These are phyloP conservation scores for Fragaria vesca DNA, from an alignment of 306 rosid species.

Conservation along the genomic window DNA sequence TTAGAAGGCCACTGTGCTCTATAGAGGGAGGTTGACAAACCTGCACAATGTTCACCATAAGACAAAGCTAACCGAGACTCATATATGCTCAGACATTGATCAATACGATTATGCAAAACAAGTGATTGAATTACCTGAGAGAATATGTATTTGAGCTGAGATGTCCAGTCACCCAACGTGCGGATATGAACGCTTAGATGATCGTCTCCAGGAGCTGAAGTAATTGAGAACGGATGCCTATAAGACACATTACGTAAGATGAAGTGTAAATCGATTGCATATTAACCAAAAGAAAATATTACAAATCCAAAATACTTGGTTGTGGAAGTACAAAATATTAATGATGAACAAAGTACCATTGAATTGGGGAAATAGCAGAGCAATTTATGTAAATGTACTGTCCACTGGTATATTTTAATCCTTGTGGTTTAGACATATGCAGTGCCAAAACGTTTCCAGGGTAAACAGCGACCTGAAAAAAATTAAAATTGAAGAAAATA, in stretches of 20 bases:
- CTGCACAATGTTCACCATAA: conserved; percentile 26
- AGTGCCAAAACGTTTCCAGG: conserved; percentile 90
- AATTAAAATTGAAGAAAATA: background rate
- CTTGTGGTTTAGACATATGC: conserved; percentile 82
- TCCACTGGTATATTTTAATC: conserved; percentile 80
- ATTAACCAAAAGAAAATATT: background rate
- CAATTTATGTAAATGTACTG: conserved; percentile 82
- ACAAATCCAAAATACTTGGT: background rate
- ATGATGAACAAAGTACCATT: conserved; percentile 49
- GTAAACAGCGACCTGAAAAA: conserved; percentile 74
- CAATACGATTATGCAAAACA: background rate
- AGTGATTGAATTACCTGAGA: conserved; percentile 48
- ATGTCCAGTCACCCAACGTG: conserved; percentile 88
- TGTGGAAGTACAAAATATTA: background rate
- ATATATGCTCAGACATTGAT: background rate
- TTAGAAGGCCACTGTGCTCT: conserved; percentile 72
- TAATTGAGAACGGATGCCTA: conserved; percentile 92
- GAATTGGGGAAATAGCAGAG: conserved; percentile 70
- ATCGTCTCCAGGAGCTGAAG: conserved; percentile 89
- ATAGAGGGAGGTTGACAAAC: conserved; percentile 71
- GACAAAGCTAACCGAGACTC: background rate
- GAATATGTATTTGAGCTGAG: conserved; percentile 65
- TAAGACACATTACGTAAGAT: background rate
- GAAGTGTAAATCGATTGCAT: background rate
- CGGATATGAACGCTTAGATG: conserved; percentile 81